phyloP scores from a whole-genome alignment of 176 grass and related monocot genomes.

The Musa acuminata region DNA sequence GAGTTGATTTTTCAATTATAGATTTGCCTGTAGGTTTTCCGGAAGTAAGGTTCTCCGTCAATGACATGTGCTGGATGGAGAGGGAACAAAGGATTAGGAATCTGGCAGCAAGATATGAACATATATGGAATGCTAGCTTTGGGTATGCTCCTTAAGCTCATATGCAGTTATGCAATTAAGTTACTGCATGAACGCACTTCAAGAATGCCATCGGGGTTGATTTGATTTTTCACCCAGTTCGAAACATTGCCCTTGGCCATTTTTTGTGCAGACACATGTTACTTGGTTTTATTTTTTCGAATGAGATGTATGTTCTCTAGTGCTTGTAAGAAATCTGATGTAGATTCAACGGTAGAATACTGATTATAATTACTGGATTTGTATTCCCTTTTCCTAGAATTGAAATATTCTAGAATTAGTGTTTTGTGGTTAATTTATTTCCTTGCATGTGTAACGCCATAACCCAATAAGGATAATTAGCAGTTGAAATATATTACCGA shows the following conservation, averaged over 20 bases:
- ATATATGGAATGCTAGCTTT: slow-evolving; percentile 58
- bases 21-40: slow-evolving; percentile 30
- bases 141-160: slow-evolving; percentile 34
- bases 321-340: no score
- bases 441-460: no score
- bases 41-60: slow-evolving; percentile 44
- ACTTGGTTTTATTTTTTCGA: no score
- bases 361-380: no score
- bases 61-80: slow-evolving; percentile 48
- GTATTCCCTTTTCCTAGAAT: no score
- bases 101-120: slow-evolving; percentile 61
- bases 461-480: no score
- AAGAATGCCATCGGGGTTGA: not conserved
- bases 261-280: not conserved
- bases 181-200: not conserved
- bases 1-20: slow-evolving; percentile 16
- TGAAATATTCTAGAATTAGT: no score
- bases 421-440: no score
- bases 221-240: not conserved
- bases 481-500: no score
- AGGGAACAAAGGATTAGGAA: slow-evolving; percentile 64
- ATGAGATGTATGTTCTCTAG: no score
- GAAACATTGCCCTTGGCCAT: not conserved
- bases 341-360: no score
- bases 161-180: slow-evolving; percentile 17